Evolutionary conservation across 805 yeast genomes (phyloP), one percentile per base, ranked within the genome.

Genomic region (Yamadazyma nakazawae): DNA sequence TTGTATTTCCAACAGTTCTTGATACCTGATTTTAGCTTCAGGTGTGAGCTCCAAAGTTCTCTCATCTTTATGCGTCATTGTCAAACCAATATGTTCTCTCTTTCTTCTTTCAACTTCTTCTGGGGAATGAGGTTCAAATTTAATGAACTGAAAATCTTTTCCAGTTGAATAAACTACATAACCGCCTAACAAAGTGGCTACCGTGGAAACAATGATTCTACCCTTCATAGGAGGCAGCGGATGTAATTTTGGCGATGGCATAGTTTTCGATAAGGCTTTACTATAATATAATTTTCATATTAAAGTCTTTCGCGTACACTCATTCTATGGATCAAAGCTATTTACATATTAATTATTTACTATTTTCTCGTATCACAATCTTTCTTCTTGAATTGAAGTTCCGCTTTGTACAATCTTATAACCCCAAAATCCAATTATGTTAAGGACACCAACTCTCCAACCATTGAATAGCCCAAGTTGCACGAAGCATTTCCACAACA

Each of bases 361-460:
- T 35, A 26, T 36, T 18, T 28, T 16, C 12, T 30, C 34, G 5
- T 34, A 42, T 51, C 11, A 66, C 34, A 67, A 57, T 42, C 64
- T 53, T 46, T 67, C 72, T 48, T 64, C 69, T 42, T 52, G 57
- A 37, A 64, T 47, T 37, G 72, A 78, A 10, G 63, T 51, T 17
- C 80, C 79, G 48, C 69, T 73, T 53, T 72, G 70, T 53, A 85
- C 59, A 43, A 85, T 67, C 44, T 79, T 75, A 54, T 86, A 75
- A 1, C 96, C 91, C 85, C 95, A 92, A 43, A 84, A 83, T 10
- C 96, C 94, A 41, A 87, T 63, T 2, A 88, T 78, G 50, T 92
- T 88, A 48, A 89, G 63, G 10, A 87, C 72, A 25, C 96, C 95
- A 36, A 89, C 82, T 62, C 88, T 79, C 98, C 98, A 92, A 32